Evolutionary conservation across 371 early-diverging fungal genomes (phyloP).

Genomic region (Cladochytrium tenue): DNA sequence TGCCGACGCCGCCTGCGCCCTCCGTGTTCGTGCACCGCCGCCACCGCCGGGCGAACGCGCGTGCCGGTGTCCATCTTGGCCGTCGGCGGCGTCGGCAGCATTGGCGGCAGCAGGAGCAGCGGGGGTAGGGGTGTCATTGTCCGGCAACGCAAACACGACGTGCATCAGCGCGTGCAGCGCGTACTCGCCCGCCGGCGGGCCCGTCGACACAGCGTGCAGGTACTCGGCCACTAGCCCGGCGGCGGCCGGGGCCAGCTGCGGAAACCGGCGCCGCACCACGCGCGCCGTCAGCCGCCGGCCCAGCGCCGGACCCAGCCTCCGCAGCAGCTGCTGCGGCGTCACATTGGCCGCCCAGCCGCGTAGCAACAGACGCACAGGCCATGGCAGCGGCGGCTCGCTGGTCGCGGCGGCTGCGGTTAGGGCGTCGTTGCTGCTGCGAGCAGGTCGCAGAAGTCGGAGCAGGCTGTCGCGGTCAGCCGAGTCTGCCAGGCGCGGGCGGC

Average conservation of each 20-base stretch:
- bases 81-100: background rate
- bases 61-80: background rate
- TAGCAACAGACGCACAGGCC: slow-evolving; percentile 15
- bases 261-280: slow-evolving; percentile 12
- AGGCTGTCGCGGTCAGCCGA: background rate
- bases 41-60: background rate
- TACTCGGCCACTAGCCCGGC: slow-evolving; percentile 13
- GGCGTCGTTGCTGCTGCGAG: background rate
- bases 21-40: background rate
- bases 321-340: slow-evolving; percentile 22
- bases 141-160: slow-evolving; percentile 4
- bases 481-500: background rate
- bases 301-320: slow-evolving; percentile 10
- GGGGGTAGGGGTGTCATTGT: background rate
- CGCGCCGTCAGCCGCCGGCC: slow-evolving; percentile 10
- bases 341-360: slow-evolving; percentile 14
- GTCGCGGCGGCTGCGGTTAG: background rate
- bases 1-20: no score
- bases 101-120: background rate
- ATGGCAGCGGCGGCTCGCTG: slow-evolving; percentile 7
- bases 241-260: slow-evolving; percentile 13
- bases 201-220: slow-evolving; percentile 13
- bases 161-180: slow-evolving; percentile 26
- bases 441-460: no score
- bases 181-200: slow-evolving; percentile 24